Base-by-base conservation (phyloP, 2,329 filamentous ascomycete species). In the Penicillium sp. region DNA sequence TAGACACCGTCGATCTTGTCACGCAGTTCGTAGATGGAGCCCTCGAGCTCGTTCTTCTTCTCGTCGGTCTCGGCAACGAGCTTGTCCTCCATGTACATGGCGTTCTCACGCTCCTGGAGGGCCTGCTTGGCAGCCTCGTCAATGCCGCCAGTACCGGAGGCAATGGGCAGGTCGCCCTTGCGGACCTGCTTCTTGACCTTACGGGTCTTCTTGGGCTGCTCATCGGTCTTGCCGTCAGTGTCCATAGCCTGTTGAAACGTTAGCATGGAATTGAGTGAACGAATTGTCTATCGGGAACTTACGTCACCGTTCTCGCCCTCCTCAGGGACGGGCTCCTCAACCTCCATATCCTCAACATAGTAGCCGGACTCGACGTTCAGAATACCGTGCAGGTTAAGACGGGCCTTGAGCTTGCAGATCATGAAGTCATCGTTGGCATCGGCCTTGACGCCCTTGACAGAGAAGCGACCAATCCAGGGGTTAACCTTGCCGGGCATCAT, bases 101-200 rank as follows among this genome's bases (percentile, higher is more conserved):
- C 67, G 54, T 83, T 78, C 74, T 98, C 93, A 68, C 84, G 83
- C 78, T 98, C 93, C 31, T 45, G 43, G 30, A 45, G 43, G 13
- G 74, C 61, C 47, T 81, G 73, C 76, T 86, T 91, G 62, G 74
- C 64, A 11, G 75, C 57, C 34, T 79, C 68, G 48, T 95, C 89
- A 41, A 96, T 77, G 25, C 88, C 85, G 33, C 85, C 80, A 32
- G 89, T 95, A 51, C 84, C 90, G 46, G 86, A 79, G 43, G 86
- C 82, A 53, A 98, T 84, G 48, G 90, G 87, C 40, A 98, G 78
- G 54, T 97, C 91, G 53, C 93, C 93, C 78, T 96, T 97, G 70
- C 91, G 87, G 53, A 96, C 86, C 74, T 97, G 91, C 81, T 97
- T 98, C 86, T 96, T 97, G 57, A 98, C 87, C 76, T 96, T 97